phyloP scores from a whole-genome alignment of 2,329 filamentous ascomycete genomes.

The Huntiella bhutanensis region DNA sequence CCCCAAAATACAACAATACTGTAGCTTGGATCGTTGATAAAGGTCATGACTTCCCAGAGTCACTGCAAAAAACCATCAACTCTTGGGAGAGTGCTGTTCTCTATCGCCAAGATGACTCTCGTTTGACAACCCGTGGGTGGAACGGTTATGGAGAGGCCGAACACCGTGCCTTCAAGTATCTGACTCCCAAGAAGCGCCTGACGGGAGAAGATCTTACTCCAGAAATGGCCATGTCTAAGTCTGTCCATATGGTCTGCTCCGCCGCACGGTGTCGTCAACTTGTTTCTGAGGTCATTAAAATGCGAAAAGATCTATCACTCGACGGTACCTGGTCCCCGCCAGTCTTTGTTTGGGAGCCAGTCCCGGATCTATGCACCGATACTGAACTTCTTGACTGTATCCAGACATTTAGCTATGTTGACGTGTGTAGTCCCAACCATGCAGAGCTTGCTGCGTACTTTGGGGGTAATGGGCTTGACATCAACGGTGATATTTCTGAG shows the following conservation, averaged over 20 bases:
- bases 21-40: constrained; percentile 86
- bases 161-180: constrained; percentile 63
- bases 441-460: constrained; percentile 77
- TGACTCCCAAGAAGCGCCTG: constrained; percentile 69
- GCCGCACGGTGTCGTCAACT: constrained; percentile 59
- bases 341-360: constrained; percentile 84
- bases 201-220: constrained; percentile 51
- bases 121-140: constrained; percentile 77
- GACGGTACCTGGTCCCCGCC: constrained; percentile 32
- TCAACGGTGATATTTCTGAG: constrained; percentile 33
- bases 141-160: constrained; percentile 68
- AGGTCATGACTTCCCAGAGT: constrained; percentile 66
- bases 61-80: constrained; percentile 43
- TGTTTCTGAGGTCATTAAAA: constrained; percentile 47
- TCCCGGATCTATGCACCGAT: constrained; percentile 69
- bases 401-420: constrained; percentile 40
- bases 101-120: constrained; percentile 43
- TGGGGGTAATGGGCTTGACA: constrained; percentile 37
- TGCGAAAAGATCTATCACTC: constrained; percentile 26
- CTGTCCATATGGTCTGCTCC: constrained; percentile 78
- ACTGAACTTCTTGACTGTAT: constrained; percentile 46
- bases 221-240: constrained; percentile 47
- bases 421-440: constrained; percentile 64
- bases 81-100: constrained; percentile 61
- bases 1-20: constrained; percentile 36